Conservation (phyloP, 305 asterid genomes). For the Solanum hybrid region DNA sequence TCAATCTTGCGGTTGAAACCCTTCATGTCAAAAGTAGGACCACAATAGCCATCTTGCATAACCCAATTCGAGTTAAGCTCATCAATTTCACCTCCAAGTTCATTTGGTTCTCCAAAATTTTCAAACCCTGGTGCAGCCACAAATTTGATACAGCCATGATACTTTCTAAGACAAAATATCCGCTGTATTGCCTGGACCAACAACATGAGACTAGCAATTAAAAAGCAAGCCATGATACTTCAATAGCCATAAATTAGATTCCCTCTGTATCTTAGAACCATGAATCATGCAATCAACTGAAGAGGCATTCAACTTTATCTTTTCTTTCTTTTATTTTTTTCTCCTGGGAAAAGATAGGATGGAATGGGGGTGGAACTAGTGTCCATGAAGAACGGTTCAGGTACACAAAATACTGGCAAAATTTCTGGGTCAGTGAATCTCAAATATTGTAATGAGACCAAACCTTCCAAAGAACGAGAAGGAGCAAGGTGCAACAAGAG, state of each 20-base stretch:
- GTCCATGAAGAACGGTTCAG: neutral
- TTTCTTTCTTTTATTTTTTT: neutral
- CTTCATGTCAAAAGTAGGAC: slow-evolving; percentile 50
- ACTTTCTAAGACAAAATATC: slow-evolving; percentile 60
- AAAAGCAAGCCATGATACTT: slow-evolving; percentile 35
- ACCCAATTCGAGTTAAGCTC: slow-evolving; percentile 27
- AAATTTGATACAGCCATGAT: slow-evolving; percentile 58
- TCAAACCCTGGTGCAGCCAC: slow-evolving; percentile 48
- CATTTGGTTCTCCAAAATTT: slow-evolving; percentile 61
- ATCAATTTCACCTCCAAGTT: slow-evolving; percentile 23
- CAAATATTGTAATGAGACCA: neutral
- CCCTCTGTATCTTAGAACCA: neutral
- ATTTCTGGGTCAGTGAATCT: neutral
- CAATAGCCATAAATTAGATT: neutral
- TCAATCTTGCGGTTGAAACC: slow-evolving; percentile 55
- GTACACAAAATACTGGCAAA: neutral
- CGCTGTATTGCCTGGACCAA: slow-evolving; percentile 65
- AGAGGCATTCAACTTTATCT: neutral
- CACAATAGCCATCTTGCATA: slow-evolving; percentile 43
- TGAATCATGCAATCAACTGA: neutral
- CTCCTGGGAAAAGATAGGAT: neutral
- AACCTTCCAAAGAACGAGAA: neutral
- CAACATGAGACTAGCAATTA: neutral
- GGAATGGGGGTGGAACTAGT: neutral
- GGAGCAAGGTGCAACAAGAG: neutral